Base-by-base conservation (phyloP, 2,329 filamentous ascomycete species). In the Hypoxylon sp. region DNA sequence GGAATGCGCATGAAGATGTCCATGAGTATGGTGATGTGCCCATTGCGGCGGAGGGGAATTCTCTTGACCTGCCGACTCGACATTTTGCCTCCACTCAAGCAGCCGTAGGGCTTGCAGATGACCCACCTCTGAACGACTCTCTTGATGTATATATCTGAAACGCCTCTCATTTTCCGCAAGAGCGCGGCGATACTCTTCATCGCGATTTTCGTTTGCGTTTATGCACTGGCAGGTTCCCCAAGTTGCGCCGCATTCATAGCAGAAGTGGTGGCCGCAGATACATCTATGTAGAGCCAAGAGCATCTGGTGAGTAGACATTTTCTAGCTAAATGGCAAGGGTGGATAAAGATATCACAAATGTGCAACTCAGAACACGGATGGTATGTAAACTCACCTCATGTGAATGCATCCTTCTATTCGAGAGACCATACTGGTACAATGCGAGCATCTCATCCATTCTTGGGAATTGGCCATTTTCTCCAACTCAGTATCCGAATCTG, bases 351-450 rank as follows among this genome's bases (percentile, higher is more conserved):
- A 22, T 5, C 19, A 24, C 33, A 22, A n/a, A 17, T 4, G 35
- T 17, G 5, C 13, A 24, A 39, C 3, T 10, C 17, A 19, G 17
- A 44, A 44, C 10, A 19, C 14, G 8, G 29, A 31, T 3, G 24
- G 31, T 10, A 11, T 1, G 31, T 55, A 44, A 61, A 59, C 68
- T 70, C n/a, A 68, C 68, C 0, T 19, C 4, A 68, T 63, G 22
- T 57, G 65, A n/a, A 47, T 31, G 10, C 65, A 70, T 39, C 68
- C 68, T 5, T 17, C 19, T 3, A 2, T 8, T 6, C 33, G 19
- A 1, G 33, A 37, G 14, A 70, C 10, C 13, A 68, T 63, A 3
- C 35, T 29, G 8, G 51, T 11, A 14, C 68, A 70, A 10, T 22
- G 3, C 10, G 59, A 17, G 29, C 68, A 70, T 10, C 17, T 57